Evolutionary conservation across 768 basidiomycete species (phyloP), one percentile per base, ranked within the genome.

Genomic region (Clitopilus passeckerianus): DNA sequence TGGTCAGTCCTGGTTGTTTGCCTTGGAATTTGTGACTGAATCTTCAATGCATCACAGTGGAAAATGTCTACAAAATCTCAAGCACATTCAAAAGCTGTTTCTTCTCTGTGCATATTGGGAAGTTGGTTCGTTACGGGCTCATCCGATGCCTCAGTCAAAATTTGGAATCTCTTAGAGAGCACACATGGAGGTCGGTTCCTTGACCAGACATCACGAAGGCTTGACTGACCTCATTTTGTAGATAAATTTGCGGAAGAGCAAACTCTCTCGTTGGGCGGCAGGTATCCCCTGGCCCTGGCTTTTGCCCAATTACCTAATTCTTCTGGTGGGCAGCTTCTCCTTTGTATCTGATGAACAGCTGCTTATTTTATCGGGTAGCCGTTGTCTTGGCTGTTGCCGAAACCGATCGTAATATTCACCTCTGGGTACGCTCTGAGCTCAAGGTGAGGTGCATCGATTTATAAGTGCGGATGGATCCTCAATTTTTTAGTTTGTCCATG

Each of bases 321-420:
- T 95, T 54, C 33, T 72, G 63, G n/a, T 58, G 44, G 27, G 27
- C 27, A 30, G 27, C 27, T 7, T 30, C 27, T 30, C 27, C 27
- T 7, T 30, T 3, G 7, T 30, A 30, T 30, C n/a, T n/a, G n/a
- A 30, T 30, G 3, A 7, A 30, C 7, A 3, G 4, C 7, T 30
- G 27, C 27, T 30, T 3, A 30, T 30, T 30, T 3, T 7, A 4
- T 30, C 27, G 3, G 12, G 16, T 58, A 91, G 84, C 78, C 64
- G 75, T 80, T 16, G 74, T 95, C 12, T 79, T 98, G n/a, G 92
- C 93, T 1, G 77, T 96, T 34, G 88, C 84, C 1, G 83, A 84
- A n/a, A 98, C 97, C 0, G 91, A 95, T 64, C 79, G 78, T 41
- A 85, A 80, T 53, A 84, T 98, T 15, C 86, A 89, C 54, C 78